Evolutionary conservation across 768 basidiomycete species (phyloP).

Genomic region (Pleurotus cornucopiae): DNA sequence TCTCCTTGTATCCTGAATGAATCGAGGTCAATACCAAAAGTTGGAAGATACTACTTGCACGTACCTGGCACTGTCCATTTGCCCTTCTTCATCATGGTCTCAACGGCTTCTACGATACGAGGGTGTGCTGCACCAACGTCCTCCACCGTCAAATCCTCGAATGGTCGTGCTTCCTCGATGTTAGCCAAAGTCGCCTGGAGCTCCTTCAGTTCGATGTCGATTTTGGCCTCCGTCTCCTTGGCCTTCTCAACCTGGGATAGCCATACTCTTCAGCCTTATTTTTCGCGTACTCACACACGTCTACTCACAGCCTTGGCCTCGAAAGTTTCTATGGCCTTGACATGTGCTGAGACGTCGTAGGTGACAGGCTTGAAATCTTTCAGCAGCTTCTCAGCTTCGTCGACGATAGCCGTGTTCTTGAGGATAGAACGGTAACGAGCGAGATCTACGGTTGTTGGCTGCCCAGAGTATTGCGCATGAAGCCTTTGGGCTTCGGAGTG

Average conservation of each 20-base stretch:
- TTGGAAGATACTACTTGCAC: constrained; percentile 12
- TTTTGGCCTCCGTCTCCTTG: constrained; percentile 84
- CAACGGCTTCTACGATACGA: constrained; percentile 84
- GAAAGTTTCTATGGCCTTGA: constrained; percentile 96
- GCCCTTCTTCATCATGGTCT: constrained; percentile 95
- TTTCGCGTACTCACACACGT: too few relatives aligned
- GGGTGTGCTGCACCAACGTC: constrained; percentile 93
- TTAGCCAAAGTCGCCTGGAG: constrained; percentile 92
- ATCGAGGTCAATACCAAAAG: neutral
- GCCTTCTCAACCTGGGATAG: constrained; percentile 74
- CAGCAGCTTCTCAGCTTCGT: constrained; percentile 88
- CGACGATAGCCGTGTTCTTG: constrained; percentile 89
- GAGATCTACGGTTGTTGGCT: constrained; percentile 85
- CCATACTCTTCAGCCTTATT: too few relatives aligned
- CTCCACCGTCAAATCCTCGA: constrained; percentile 90
- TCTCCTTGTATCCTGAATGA: constrained; percentile 80
- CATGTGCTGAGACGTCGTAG: constrained; percentile 83
- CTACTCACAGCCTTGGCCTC: constrained; percentile 84
- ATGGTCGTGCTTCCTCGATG: constrained; percentile 95
- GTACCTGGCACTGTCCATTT: constrained; percentile 96
- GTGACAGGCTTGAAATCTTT: constrained; percentile 90
- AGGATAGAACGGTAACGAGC: constrained; percentile 86
- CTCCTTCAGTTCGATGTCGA: constrained; percentile 85
- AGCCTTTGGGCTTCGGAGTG: constrained; percentile 84
- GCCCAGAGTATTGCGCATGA: constrained; percentile 53